Evolutionary conservation across 805 yeast genomes (phyloP).

Genomic region (Yueomyces sp.): DNA sequence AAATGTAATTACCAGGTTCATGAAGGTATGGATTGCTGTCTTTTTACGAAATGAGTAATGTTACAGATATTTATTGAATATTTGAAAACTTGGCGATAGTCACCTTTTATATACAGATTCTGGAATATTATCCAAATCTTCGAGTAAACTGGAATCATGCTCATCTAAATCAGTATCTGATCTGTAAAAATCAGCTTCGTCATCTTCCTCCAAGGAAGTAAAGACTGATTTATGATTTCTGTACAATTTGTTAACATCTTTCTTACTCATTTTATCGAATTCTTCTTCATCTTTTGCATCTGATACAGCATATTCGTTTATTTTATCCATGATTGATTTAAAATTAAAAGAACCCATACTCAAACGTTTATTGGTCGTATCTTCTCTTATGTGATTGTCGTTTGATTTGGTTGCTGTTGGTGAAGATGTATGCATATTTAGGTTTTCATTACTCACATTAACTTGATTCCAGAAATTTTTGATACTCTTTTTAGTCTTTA

Average conservation of each 20-base stretch:
- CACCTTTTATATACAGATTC: not conserved
- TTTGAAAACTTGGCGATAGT: not conserved
- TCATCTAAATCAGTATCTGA: not conserved
- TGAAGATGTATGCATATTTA: not conserved
- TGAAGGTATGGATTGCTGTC: no score
- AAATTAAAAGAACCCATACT: not conserved
- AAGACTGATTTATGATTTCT: not conserved
- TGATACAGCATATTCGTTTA: not conserved
- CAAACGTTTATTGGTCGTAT: not conserved
- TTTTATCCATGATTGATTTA: not conserved
- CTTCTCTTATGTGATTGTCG: not conserved
- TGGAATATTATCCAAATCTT: not conserved
- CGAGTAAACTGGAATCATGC: not conserved
- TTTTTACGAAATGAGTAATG: no score
- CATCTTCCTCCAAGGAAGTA: not conserved
- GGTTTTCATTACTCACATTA: not conserved
- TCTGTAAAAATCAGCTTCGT: not conserved
- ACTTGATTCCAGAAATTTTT: not conserved
- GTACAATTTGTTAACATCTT: not conserved
- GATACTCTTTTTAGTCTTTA: not conserved
- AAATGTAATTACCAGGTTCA: no score
- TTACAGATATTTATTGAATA: no score
- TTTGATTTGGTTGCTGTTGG: not conserved
- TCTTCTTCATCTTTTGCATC: not conserved
- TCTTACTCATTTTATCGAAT: not conserved